Conservation (phyloP, 306 rosid species). For the Glycine latifolia region DNA sequence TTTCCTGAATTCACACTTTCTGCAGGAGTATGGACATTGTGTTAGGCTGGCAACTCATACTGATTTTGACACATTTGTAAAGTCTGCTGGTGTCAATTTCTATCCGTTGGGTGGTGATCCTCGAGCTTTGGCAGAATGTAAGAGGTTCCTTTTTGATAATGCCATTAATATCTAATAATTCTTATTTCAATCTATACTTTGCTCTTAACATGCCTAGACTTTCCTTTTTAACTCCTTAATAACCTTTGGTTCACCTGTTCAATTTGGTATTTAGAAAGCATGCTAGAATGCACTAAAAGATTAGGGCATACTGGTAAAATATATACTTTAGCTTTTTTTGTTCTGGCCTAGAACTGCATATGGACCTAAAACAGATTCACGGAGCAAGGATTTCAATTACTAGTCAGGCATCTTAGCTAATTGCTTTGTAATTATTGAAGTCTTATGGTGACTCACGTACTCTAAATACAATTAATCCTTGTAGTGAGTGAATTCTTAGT, state of each 20-base stretch:
- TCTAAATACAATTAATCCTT: neutral
- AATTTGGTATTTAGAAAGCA: slow-evolving; percentile 22
- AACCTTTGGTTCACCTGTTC: slow-evolving; percentile 1
- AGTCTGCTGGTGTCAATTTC: slow-evolving; percentile 78
- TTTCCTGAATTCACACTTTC: slow-evolving; percentile 15
- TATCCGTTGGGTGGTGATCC: slow-evolving; percentile 94
- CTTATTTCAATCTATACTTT: slow-evolving; percentile 14
- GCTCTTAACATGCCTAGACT: slow-evolving; percentile 8
- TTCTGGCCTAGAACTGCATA: slow-evolving; percentile 14
- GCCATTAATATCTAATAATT: slow-evolving; percentile 14
- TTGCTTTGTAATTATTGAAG: neutral
- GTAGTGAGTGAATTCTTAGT: neutral
- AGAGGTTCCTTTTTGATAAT: slow-evolving; percentile 52
- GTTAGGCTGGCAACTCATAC: slow-evolving; percentile 91
- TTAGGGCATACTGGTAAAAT: neutral
- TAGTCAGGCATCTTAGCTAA: neutral
- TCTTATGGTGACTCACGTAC: neutral
- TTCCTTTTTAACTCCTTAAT: neutral
- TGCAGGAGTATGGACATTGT: slow-evolving; percentile 87
- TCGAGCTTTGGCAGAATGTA: slow-evolving; percentile 91
- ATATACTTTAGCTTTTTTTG: neutral
- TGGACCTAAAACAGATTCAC: slow-evolving; percentile 15
- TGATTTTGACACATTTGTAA: slow-evolving; percentile 73
- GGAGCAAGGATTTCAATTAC: neutral
- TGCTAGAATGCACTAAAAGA: slow-evolving; percentile 10